phyloP scores from a whole-genome alignment of 2,329 filamentous ascomycete species.

The Zymoseptoria tritici region DNA sequence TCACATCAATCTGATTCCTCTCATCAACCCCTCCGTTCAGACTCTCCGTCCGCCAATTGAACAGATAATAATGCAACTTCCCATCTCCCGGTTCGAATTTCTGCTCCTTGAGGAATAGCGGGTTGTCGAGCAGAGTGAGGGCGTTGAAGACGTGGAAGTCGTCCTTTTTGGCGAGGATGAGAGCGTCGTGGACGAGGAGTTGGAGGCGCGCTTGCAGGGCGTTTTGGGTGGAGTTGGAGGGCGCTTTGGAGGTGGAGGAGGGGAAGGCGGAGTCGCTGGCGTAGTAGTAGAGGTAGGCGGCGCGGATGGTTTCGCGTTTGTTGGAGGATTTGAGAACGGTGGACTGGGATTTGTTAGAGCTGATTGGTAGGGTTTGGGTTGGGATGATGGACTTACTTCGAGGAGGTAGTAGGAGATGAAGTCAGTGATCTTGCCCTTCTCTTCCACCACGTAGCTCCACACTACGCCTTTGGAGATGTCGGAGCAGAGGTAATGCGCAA shows the following conservation, averaged over 20 bases:
- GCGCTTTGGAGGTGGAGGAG: conserved; percentile 23
- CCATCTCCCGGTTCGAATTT: conserved; percentile 94
- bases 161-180: conserved; percentile 75
- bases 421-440: conserved; percentile 76
- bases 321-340: conserved; percentile 71
- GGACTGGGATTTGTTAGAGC: conserved; percentile 40
- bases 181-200: conserved; percentile 69
- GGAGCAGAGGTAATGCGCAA: conserved; percentile 80
- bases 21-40: conserved; percentile 76
- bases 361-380: neutral
- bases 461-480: conserved; percentile 73
- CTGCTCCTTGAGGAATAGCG: conserved; percentile 83
- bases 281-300: conserved; percentile 97
- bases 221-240: conserved; percentile 45
- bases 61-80: conserved; percentile 92
- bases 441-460: conserved; percentile 85
- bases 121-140: conserved; percentile 87
- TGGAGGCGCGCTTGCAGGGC: conserved; percentile 75
- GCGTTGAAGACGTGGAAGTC: conserved; percentile 97
- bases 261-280: conserved; percentile 70
- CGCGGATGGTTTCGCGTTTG: conserved; percentile 68
- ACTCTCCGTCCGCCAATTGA: conserved; percentile 88
- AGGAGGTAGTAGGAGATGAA: conserved; percentile 97
- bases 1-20: conserved; percentile 68
- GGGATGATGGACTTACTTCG: conserved; percentile 40